These are phyloP conservation scores for Scedosporium minutisporum DNA, from an alignment of 2,329 filamentous ascomycete genomes.

Conservation along the genomic window DNA sequence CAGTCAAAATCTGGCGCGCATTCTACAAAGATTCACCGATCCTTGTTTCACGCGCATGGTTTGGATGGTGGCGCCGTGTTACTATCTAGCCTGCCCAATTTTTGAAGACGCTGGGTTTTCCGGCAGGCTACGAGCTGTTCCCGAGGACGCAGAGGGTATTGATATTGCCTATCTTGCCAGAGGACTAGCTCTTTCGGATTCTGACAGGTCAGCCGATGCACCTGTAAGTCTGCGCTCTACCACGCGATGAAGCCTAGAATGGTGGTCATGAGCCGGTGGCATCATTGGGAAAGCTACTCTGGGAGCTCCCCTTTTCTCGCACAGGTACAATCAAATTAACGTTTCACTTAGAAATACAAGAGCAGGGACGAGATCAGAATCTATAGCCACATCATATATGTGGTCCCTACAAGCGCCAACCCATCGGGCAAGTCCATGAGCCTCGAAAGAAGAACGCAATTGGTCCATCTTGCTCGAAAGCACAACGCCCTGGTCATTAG, in stretches of 20 bases:
- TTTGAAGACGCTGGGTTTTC: slow-evolving; percentile 73
- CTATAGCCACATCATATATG: slow-evolving; percentile 82
- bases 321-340: neutral
- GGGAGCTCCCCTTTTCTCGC: neutral
- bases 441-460: slow-evolving; percentile 50
- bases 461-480: slow-evolving; percentile 68
- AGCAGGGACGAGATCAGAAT: slow-evolving; percentile 40
- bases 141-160: slow-evolving; percentile 70
- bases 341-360: neutral
- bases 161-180: slow-evolving; percentile 45
- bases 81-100: slow-evolving; percentile 76
- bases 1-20: slow-evolving; percentile 68
- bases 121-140: slow-evolving; percentile 55
- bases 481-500: slow-evolving; percentile 74
- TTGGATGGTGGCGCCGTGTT: slow-evolving; percentile 75
- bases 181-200: slow-evolving; percentile 27
- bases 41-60: slow-evolving; percentile 63
- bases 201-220: neutral
- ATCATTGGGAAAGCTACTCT: no score
- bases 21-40: slow-evolving; percentile 74
- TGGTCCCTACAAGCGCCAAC: slow-evolving; percentile 81
- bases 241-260: neutral
- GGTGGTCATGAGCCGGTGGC: no score
- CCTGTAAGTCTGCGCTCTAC: neutral
- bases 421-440: slow-evolving; percentile 80